Evolutionary conservation across 495 filamentous ascomycete genomes (phyloP), one percentile per base, ranked within the genome.

Genomic region (Alectoria sarmentosa): DNA sequence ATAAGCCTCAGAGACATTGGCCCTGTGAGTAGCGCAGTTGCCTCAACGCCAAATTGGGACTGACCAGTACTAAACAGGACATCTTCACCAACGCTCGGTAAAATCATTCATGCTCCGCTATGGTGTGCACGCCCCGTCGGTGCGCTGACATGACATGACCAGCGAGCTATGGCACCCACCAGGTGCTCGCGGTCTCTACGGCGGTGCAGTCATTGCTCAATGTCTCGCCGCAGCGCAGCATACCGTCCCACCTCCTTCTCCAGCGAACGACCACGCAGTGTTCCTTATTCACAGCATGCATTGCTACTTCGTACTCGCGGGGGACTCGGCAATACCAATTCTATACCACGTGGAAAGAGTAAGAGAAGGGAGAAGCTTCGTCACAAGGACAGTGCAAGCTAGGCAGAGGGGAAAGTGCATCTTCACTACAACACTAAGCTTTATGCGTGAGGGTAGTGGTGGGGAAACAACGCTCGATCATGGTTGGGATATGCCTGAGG

Each of bases 281-380:
- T 96, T 96, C 78, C 80, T 86, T 66, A 82, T 92, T 55, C 93
- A 98, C 78, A 90, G 86, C 75, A 96, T 96, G 90, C 94, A 98
- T 81, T 97, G 93, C 82, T 98, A 96, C 81, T 98, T 98, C 78
- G 87, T 98, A 44, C 87, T 98, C 3, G 91, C 90, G 15, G 94
- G 93, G 37, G 87, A 92, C 72, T 79, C 86, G 11, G 84, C 88
- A 48, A 85, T 95, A 42, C 93, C 94, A 7, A 89, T 98, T 67
- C 77, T 97, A 62, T 98, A 91, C 72, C 87, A 96, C 71, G 94
- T 98, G 38, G 93, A 97, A 77, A 85, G 87, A 58, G 90, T 98
- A 39, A 88, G 94, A 62, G 88, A 92, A 66, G 94, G 94, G n/a
- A 82, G 86, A 60, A 92, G 88, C 61, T 98, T 92, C 74, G 84